Evolutionary conservation across 1,139 yeast species (phyloP), one percentile per base, ranked within the genome.

Genomic region (Pneumocystis murina): DNA sequence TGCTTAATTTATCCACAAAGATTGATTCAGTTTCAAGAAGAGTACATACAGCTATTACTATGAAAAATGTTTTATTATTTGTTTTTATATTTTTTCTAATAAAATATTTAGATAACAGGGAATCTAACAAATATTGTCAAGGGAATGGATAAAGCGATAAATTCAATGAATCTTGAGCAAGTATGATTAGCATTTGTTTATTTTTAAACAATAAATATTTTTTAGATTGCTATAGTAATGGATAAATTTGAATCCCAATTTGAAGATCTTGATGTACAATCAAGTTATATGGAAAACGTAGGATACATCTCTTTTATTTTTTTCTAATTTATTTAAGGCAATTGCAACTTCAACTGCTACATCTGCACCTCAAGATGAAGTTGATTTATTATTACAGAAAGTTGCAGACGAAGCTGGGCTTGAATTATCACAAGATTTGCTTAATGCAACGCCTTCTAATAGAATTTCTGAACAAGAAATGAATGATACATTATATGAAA

Each of bases 351-450:
- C 95, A 61, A 89, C 87, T 71, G 97, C 97, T 0, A 80, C 87
- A 67, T 81, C 86, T 36, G 88, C 95, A 4, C 98, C 97, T 12
- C 96, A 90, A 72, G 98, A 92, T 66, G 95, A 91, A 69, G 98
- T 94, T 39, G 97, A 92, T 73, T 82, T 86, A 66, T 78, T 94
- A 71, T 82, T 94, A 87, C 90, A 81, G 71, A 91, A 88, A 74
- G 92, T 94, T 41, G 98, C 98, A 0, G 99, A 94, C 73, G 98
- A 92, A 73, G 97, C 97, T 0, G 98, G 98, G 1, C 78, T 94
- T 61, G 98, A 94, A 73, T 79, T 92, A 79, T 86, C 86, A 71
- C 97, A 91, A 69, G 86, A 87, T 55, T 77, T 86, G 72, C 87
- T 82, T 65, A 78, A 82, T 30, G 70, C 66, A 71, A 67, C 76